Evolutionary conservation across 805 yeast species (phyloP), one percentile per base, ranked within the genome.

Genomic region (Kurtzmaniella cleridarum): DNA sequence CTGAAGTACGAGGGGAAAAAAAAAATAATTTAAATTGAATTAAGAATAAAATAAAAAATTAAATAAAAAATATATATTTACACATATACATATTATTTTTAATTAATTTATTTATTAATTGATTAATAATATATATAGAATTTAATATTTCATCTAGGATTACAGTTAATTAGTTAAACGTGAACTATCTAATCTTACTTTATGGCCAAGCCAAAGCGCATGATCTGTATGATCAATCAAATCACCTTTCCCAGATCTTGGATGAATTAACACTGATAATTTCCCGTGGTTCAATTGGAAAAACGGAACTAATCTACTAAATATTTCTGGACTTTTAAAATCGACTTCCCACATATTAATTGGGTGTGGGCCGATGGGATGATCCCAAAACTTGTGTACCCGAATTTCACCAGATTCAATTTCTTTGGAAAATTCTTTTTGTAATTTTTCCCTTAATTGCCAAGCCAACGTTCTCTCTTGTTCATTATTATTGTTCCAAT

Each of bases 191-290:
- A 63, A 48, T 32, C 58, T 48, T 9, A 51, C 43, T 46, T 64
- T 67, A 43, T 70, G 66, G 7, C 83, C 84, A 33, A 78, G 55
- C 84, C 84, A 78, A 27, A 78, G 50, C 0, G 84, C 82, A 43
- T 71, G 65, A 3, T 49, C 50, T 0, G 82, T 78, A 49, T 78
- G 83, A 51, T 78, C 82, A 6, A 38, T 44, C 24, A 67, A 44
- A 33, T 62, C 71, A 3, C 71, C 73, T 5, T 65, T 50, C 16
- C 57, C 63, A 7, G 69, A 52, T 32, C 67, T 53, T 24, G 83
- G 84, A 46, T 78, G 84, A 23, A 78, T 73, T 45, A 78, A 57
- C 3, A 77, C 82, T 17, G 74, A 66, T 34, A 78, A 57, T 4
- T 53, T 45, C 2, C 76, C 78, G 46, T 78, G 84, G 49, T 77